Evolutionary conservation across 2,329 filamentous ascomycete genomes (phyloP).

Genomic region (Fusarium abutilonis): DNA sequence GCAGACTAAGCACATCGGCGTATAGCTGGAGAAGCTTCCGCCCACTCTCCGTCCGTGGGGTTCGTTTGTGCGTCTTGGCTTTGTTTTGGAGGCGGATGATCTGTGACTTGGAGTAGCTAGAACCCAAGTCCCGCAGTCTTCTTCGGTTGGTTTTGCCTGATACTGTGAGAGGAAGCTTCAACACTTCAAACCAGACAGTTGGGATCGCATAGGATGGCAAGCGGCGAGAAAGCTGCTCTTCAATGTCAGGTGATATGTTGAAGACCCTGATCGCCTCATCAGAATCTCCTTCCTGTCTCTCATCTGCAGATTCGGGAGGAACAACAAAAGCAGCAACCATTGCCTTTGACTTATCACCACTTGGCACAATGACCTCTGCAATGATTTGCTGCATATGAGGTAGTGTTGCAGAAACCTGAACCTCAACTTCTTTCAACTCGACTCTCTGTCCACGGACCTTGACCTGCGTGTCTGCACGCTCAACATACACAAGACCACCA

Average conservation of each 20-base stretch:
- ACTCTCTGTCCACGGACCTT: conserved; percentile 9
- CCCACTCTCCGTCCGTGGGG: not conserved
- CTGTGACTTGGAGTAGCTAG: conserved; percentile 4
- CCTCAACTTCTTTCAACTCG: not conserved
- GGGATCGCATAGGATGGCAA: conserved; percentile 5
- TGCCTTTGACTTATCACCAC: not conserved
- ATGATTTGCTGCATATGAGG: not conserved
- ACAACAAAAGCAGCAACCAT: conserved; percentile 7
- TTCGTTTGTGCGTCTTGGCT: not conserved
- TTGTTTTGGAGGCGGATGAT: not conserved
- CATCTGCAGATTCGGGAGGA: too few relatives aligned
- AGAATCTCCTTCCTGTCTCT: too few relatives aligned
- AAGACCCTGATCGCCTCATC: conserved; percentile 1
- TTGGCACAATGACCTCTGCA: conserved; percentile 5
- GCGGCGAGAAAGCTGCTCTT: not conserved
- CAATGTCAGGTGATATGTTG: not conserved
- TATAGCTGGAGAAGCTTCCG: conserved; percentile 48
- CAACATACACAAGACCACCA: conserved; percentile 1
- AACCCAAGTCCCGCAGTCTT: conserved; percentile 7
- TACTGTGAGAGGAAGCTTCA: not conserved
- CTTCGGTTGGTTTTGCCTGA: conserved; percentile 7
- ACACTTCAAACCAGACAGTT: conserved; percentile 7
- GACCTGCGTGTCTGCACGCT: conserved; percentile 3
- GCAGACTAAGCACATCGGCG: conserved; percentile 49
- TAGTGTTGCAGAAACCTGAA: not conserved